Base-by-base conservation (phyloP, 2,329 filamentous ascomycete species). In the Hortaea werneckii region DNA sequence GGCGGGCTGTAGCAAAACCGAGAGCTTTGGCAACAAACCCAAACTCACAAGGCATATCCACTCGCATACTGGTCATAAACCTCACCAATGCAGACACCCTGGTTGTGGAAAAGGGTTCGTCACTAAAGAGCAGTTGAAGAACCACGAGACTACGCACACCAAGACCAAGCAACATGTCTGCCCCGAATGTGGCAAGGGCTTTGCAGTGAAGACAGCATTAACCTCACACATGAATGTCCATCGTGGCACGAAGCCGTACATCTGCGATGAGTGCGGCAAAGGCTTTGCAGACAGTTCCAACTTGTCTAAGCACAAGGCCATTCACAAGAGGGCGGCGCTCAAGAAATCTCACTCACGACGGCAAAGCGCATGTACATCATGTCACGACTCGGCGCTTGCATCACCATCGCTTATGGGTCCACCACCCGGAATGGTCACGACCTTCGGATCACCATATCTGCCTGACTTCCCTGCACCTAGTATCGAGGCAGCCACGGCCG, bases 171-270 rank as follows among this genome's bases (percentile, higher is more conserved):
- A 81, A 27, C 81, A 78, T 64, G 65, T 71, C 37, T 85, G 82
- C 58, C 53, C 54, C 3, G 51, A 49, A 9, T 63, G 60, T 45
- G 64, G 61, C 20, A 79, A 79, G 57, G 67, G 69, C 0, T 85
- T 85, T 56, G 79, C 81, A 43, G 80, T 83, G 50, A 80, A 83
- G 52, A 51, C 49, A 27, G 49, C 49, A 8, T 40, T 51, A 43
- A 83, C 79, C 11, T 82, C 82, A 70, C 82, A 85, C 54, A 74
- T 75, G 54, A 82, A 85, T 55, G 82, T 80, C 1, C 78, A 79
- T 37, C 47, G 55, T 30, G 58, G 58, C n/a, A 53, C 56, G 7
- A 83, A 83, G 56, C 61, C 60, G 32, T 61, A 62, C 47, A 48
- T 58, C 39, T 64, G 61, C 43, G 52, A 56, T 5, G 54, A 58